A percentile compares a stretch with the other conserved stretches of the same genome.
phyloP scores from a whole-genome alignment of 192 early-diverging fungal genomes.

The Entomortierella chlamydospora region DNA sequence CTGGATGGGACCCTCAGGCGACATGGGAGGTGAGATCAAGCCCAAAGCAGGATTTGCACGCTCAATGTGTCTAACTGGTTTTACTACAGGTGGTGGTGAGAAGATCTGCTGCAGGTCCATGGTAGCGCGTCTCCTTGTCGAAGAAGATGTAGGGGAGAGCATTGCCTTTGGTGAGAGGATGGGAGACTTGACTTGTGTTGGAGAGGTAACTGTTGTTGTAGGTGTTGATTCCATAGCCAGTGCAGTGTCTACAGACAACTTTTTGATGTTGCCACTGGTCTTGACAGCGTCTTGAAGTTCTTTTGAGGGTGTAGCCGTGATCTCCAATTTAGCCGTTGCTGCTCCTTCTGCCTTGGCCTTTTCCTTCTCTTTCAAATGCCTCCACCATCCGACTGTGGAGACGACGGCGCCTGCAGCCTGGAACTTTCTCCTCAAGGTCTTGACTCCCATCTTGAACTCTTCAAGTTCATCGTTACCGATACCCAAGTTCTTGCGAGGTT shows the following conservation, averaged over 20 bases:
- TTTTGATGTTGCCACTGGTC: not conserved
- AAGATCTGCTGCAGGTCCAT: constrained; percentile 44
- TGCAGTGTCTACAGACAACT: constrained; percentile 18
- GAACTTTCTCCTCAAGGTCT: constrained; percentile 48
- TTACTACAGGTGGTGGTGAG: constrained; percentile 5
- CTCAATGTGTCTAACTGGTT: not conserved
- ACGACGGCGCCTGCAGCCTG: constrained; percentile 35
- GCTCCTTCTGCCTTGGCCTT: not conserved
- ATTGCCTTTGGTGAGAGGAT: constrained; percentile 14
- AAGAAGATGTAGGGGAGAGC: constrained; percentile 35
- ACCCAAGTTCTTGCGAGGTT: constrained; percentile 13
- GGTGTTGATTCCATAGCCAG: not conserved
- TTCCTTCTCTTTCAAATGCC: constrained; percentile 44
- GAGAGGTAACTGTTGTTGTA: not conserved
- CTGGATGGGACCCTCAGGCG: no score
- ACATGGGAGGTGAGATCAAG: constrained; percentile 34
- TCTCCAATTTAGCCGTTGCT: not conserved
- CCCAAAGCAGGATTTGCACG: constrained; percentile 39
- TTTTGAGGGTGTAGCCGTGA: not conserved
- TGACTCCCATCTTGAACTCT: constrained; percentile 53
- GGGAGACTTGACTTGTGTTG: not conserved
- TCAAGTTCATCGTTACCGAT: constrained; percentile 34
- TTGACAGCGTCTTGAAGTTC: not conserved
- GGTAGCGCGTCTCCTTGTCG: constrained; percentile 38
- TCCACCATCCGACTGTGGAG: constrained; percentile 52